Evolutionary conservation across 208 protist genomes (phyloP), one percentile per base, ranked within the genome.

Genomic region (Naegleria lovaniensis): DNA sequence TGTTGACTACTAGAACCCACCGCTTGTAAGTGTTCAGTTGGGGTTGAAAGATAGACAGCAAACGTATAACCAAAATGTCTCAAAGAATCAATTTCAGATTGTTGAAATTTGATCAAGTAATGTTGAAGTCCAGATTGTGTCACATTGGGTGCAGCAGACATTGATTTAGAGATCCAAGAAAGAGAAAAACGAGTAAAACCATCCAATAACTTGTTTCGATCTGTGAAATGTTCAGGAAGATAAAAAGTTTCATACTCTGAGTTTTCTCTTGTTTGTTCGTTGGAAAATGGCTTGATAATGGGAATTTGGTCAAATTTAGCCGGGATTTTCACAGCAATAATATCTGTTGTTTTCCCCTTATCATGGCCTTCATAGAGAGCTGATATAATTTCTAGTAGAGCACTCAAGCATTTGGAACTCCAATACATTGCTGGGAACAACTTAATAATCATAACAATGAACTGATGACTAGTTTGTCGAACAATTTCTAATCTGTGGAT

Each of bases 1-100:
- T 51, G 25, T 15, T 43, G 41, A 43, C 1, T 39, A 29, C n/a
- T 16, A 48, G 5, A 13, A 4, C 13, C 11, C 7, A 22, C 39
- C 19, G 15, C 41, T 40, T 43, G n/a, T 15, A 59, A 59, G 2
- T 39, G 22, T 58, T 55, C 85, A 0, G 0, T 4, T 11, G 40
- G 41, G 0, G 43, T 59, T 33, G 43, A 40, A 19, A 88, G 6
- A 38, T 88, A 59, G 5, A 88, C 19, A 59, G 85, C 85, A 11
- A 88, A 59, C 11, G 85, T 33, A 58, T 88, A 88, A 38, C 85
- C 85, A n/a, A 55, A 13, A 38, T 88, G 85, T 88, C 39, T 29
- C 15, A 88, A 19, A 22, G 39, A 58, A 22, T 25, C 41, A 55
- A 40, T 59, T 9, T 41, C 11, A 25, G 40, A 39, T 51, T 58